Base-by-base conservation (phyloP, 2,329 filamentous ascomycete species). In the Dothistroma septosporum region DNA sequence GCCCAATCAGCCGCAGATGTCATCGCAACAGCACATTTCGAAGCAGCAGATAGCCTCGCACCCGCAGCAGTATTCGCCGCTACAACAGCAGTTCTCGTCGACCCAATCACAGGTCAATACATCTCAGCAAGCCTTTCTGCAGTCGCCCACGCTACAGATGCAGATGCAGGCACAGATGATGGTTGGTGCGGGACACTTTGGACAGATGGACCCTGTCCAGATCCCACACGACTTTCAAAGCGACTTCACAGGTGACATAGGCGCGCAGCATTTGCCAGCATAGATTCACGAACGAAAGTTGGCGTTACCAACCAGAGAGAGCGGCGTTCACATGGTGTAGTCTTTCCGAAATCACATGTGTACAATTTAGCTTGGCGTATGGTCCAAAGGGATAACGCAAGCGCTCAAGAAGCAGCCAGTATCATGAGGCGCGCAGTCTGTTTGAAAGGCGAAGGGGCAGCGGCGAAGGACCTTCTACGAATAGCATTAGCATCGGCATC, bases 11-110 rank as follows among this genome's bases (percentile, higher is more conserved):
- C 41, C 16, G 41, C 41, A 44, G 8, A 44, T 19, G n/a, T 9
- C 41, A 44, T 37, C 35, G 35, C 35, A 8, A 37, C 35, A 37
- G 16, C 16, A 12, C 35, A 37, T 37, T 37, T 11, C 35, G 4
- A 16, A 44, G n/a, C 32, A 50, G 21, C 53, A 57, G 28, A 21
- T 46, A 33, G 48, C 16, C 8, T 24, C 55, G 9, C 22, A 48
- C 4, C 16, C 22, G 19, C 35, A n/a, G n/a, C 59, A 57, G 33
- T 53, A 61, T 21, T 44, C 58, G 16, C 44, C 55, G 9, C 61
- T 54, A 22, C 52, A 62, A 10, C 53, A 56, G 7, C 41, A 60
- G 24, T 53, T 53, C 50, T 37, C 50, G 32, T 21, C 32, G 3
- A 53, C 50, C 24, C 31, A 32, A n/a, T n/a, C 14, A 22, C n/a